Evolutionary conservation across 768 basidiomycete genomes (phyloP), one percentile per base, ranked within the genome.

Genomic region (Tephrocybe sp.): DNA sequence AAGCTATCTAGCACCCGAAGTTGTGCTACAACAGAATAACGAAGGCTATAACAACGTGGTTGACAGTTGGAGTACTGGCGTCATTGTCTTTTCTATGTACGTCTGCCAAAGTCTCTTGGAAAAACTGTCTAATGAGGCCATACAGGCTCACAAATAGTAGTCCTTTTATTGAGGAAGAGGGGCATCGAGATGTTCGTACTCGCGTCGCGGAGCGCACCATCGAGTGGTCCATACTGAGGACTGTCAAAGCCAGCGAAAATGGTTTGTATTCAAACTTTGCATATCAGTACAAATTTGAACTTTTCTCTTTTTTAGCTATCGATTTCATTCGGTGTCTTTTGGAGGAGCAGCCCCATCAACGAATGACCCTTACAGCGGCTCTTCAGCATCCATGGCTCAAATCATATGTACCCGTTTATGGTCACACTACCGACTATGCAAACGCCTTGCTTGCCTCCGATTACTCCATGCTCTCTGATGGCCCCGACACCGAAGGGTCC

Each of bases 61-160:
- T 44, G 97, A 99, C 63, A 92, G 91, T 55, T 99, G 94, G 94
- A 95, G 92, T 40, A 82, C 94, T 10, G 96, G 97, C 5, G 92
- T 97, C 17, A 97, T 98, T 47, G 81, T 98, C 1, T 98, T 87
- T 61, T 87, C 87, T 19, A 94, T 92, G 94, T 93, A 61, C 39
- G 53, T 44, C 7, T 7, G 2, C 22, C 8, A 31, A 35, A 36
- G 23, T n/a, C 26, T 13, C 31, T 42, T n/a, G 34, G 11, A 20
- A n/a, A 10, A 44, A 22, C 40, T 26, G 42, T 54, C 11, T 31
- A n/a, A n/a, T n/a, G n/a, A n/a, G n/a, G 38, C 16, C 46, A 20
- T 39, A 40, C 50, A 91, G 89, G 89, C 66, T 94, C 36, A 85
- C 88, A 0, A 86, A 88, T 62, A 62, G 82, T 0, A 82, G 77